phyloP scores from a whole-genome alignment of 2,329 filamentous ascomycete genomes.

The Torrubiella hemipterigena region DNA sequence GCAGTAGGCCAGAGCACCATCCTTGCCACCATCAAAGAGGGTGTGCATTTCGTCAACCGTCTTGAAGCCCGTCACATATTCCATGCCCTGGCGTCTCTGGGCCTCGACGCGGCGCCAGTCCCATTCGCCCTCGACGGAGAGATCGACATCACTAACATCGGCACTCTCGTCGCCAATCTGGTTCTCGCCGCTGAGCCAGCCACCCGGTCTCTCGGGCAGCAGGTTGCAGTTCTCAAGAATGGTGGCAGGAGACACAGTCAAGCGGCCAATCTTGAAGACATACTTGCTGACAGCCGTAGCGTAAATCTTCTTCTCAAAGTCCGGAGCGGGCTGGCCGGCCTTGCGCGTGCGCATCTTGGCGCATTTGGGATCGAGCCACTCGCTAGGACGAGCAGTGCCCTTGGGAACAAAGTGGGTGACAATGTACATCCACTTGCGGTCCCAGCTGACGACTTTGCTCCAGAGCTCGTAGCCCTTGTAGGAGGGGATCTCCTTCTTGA shows the following conservation, averaged over 20 bases:
- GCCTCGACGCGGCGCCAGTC: constrained; percentile 47
- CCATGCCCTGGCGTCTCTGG: constrained; percentile 41
- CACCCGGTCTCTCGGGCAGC: constrained; percentile 60
- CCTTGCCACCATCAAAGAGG: constrained; percentile 40
- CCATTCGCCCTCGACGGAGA: constrained; percentile 30
- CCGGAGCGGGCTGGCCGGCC: constrained; percentile 20
- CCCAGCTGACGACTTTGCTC: constrained; percentile 60
- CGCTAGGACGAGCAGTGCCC: constrained; percentile 42
- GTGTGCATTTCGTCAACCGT: constrained; percentile 40
- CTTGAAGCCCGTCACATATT: constrained; percentile 42
- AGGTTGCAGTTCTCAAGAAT: constrained; percentile 60
- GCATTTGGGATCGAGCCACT: constrained; percentile 37
- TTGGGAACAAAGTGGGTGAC: constrained; percentile 61
- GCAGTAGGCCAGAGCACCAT: constrained; percentile 39
- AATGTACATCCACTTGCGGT: constrained; percentile 72
- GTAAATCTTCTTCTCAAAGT: constrained; percentile 52
- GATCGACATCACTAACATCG: constrained; percentile 22
- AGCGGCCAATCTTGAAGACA: constrained; percentile 67
- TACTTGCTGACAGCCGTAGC: constrained; percentile 69
- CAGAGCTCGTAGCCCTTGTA: constrained; percentile 63
- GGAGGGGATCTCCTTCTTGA: constrained; percentile 61
- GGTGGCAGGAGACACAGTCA: constrained; percentile 75
- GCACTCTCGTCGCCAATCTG: constrained; percentile 26
- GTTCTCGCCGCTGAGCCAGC: constrained; percentile 39
- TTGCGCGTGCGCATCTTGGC: constrained; percentile 28